Conservation (phyloP, 192 early-diverging fungal genomes). For the Coemansia guatemalensis region DNA sequence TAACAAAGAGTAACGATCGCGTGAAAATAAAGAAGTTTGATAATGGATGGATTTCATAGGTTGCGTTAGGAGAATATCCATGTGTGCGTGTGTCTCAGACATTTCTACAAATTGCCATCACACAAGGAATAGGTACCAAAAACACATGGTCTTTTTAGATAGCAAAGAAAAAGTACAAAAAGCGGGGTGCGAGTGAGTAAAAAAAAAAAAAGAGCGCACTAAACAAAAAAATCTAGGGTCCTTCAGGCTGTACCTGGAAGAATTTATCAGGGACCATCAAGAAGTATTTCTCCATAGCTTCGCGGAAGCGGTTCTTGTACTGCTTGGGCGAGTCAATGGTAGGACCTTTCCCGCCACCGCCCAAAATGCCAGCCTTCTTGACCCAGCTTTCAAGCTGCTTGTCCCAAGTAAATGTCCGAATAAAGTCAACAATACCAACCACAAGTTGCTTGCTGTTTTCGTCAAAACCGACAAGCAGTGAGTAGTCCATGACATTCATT, state of each 20-base stretch:
- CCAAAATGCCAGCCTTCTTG: constrained; percentile 88
- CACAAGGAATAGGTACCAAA: not conserved
- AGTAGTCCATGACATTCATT: constrained; percentile 98
- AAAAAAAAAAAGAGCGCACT: not conserved
- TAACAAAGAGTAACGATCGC: not conserved
- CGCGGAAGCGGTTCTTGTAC: constrained; percentile 90
- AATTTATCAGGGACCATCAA: constrained; percentile 78
- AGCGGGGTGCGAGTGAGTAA: not conserved
- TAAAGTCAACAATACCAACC: constrained; percentile 99
- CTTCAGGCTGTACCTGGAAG: not conserved
- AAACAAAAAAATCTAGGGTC: not conserved
- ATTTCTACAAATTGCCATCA: not conserved
- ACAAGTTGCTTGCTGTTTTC: constrained; percentile 82
- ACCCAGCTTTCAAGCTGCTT: constrained; percentile 98
- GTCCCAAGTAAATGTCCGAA: constrained; percentile 98
- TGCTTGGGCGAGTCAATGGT: constrained; percentile 95
- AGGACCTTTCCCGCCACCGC: constrained; percentile 89
- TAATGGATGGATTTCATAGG: not conserved
- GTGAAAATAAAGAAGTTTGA: not conserved
- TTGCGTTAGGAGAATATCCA: not conserved
- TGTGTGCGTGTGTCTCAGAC: not conserved
- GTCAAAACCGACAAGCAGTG: constrained; percentile 91
- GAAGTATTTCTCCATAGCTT: constrained; percentile 94
- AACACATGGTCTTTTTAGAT: not conserved
- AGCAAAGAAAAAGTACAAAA: not conserved